Base-by-base conservation (phyloP, 495 filamentous ascomycete genomes). In the Monascus purpureus region DNA sequence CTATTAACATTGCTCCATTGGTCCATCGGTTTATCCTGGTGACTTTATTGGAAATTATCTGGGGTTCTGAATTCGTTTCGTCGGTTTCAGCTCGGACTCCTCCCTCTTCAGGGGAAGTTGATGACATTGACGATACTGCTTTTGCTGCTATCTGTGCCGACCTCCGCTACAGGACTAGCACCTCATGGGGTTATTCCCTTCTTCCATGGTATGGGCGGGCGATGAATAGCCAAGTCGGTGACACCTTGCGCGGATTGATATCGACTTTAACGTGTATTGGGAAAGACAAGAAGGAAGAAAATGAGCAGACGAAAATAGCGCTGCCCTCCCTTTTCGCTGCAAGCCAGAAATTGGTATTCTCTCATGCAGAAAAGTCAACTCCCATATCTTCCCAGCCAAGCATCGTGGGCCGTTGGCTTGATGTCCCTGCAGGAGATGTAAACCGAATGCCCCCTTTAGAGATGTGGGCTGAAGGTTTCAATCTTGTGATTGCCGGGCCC, bases 21-120 rank as follows among this genome's bases (percentile, higher is more conserved):
- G 22, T 39, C 1, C 40, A 42, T 25, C 33, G 28, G 8, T 42
- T 39, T 17, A 42, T 37, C 2, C 8, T 43, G 15, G 40, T 42
- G 17, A 32, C 31, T 6, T 33, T 37, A 15, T 24, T 46, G 18
- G 43, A 46, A 17, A 17, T 42, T 17, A 33, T 46, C n/a, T 46
- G 29, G 15, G 43, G 43, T 4, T 31, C 43, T 1, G n/a, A n/a
- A n/a, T 13, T 30, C 13, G 13, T 40, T 7, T 29, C 27, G n/a
- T 25, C 43, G 6, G 32, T 37, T 13, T 36, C 43, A 4, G 42
- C 32, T 15, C 39, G 39, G 9, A 33, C 39, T 17, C 31, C 19
- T 17, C 20, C 29, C n/a, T 16, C 25, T 8, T 32, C 29, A 3
- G 36, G 18, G 1, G 35, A 26, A 7, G 16, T 46, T n/a, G 13